phyloP scores from a whole-genome alignment of 1,284 basidiomycete species.

The Pseudozyma thailandica region DNA sequence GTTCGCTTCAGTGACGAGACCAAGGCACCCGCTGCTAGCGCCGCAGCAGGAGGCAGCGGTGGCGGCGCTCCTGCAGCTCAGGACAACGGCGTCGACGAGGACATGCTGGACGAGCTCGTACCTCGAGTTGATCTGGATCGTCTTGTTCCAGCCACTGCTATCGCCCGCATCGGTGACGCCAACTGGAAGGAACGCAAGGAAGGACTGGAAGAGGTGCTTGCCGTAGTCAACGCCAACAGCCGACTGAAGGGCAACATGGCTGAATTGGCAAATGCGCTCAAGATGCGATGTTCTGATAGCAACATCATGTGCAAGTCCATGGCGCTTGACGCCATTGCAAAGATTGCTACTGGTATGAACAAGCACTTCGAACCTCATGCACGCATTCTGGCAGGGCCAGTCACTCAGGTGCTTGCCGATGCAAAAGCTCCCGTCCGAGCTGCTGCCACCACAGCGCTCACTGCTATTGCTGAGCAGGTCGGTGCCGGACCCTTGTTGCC shows the following conservation, averaged over 20 bases:
- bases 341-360: constrained; percentile 92
- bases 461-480: constrained; percentile 84
- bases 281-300: constrained; percentile 86
- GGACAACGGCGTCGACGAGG: constrained; percentile 50
- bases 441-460: constrained; percentile 81
- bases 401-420: constrained; percentile 88
- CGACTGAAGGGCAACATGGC: constrained; percentile 86
- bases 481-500: constrained; percentile 83
- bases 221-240: constrained; percentile 87
- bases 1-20: constrained; percentile 66
- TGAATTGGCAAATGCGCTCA: constrained; percentile 88
- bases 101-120: constrained; percentile 81
- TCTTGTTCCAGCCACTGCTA: constrained; percentile 83
- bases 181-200: constrained; percentile 97
- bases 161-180: constrained; percentile 88
- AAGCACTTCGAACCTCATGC: constrained; percentile 91
- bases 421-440: constrained; percentile 88
- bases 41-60: constrained; percentile 7
- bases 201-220: constrained; percentile 85
- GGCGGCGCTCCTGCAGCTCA: constrained; percentile 14
- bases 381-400: constrained; percentile 79
- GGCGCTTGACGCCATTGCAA: constrained; percentile 87
- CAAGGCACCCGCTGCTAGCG: constrained; percentile 26
- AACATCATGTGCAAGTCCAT: constrained; percentile 93
- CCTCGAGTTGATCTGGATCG: constrained; percentile 93